These are phyloP conservation scores for Russula sp. DNA, from an alignment of 768 basidiomycete species.

Conservation along the genomic window DNA sequence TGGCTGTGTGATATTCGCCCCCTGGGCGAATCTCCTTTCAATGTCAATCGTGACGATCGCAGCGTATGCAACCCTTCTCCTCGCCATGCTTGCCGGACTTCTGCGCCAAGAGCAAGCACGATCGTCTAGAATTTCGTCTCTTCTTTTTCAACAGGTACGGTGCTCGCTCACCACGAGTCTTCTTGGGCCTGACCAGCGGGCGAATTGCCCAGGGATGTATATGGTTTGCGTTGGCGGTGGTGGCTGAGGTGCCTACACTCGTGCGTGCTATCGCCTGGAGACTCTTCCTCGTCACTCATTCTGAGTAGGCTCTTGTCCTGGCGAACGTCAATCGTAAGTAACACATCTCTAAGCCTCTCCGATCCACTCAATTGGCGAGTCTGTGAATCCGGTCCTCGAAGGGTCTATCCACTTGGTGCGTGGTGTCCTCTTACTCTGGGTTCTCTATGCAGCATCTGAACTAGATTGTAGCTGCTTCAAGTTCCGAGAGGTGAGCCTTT, in stretches of 20 bases:
- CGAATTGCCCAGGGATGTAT: slow-evolving; percentile 4
- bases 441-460: neutral
- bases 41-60: slow-evolving; percentile 12
- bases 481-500: no score
- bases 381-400: neutral
- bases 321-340: slow-evolving; percentile 3
- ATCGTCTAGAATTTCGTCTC: neutral
- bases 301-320: neutral
- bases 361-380: no score
- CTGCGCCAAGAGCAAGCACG: neutral
- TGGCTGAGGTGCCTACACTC: slow-evolving; percentile 8
- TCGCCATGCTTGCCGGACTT: slow-evolving; percentile 3
- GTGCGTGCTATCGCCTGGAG: neutral
- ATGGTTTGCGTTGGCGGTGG: slow-evolving; percentile 13
- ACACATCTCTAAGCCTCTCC: no score
- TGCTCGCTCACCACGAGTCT: no score
- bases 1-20: neutral
- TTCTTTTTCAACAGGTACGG: slow-evolving; percentile 9
- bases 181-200: neutral
- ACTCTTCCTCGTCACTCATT: neutral
- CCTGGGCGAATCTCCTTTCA: neutral
- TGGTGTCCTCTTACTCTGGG: neutral
- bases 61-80: slow-evolving; percentile 4
- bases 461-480: neutral
- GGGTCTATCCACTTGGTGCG: slow-evolving; percentile 1